A percentile compares a stretch with the other conserved stretches of the same genome.
phyloP scores from a whole-genome alignment of 768 basidiomycete species.

The Kwoniella botswanensis region DNA sequence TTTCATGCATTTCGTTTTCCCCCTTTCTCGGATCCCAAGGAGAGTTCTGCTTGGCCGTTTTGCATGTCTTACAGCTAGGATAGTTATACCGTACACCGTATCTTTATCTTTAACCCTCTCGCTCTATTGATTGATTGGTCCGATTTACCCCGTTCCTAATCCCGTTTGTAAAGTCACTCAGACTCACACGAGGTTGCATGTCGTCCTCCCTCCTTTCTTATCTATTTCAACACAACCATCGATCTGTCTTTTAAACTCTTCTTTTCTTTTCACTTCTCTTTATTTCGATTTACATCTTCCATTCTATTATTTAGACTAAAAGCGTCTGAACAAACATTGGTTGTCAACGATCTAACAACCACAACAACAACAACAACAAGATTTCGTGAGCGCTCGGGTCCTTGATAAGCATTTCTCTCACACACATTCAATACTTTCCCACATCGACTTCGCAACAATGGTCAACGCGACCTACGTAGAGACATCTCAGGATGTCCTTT shows the following conservation, averaged over 20 bases:
- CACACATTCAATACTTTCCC: not conserved
- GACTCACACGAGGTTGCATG: not conserved
- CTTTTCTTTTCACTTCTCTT: constrained; percentile 1
- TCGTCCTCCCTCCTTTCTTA: constrained; percentile 3
- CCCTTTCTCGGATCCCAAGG: not conserved
- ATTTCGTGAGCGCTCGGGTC: not conserved
- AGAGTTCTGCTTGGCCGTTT: not conserved
- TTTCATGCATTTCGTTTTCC: not conserved
- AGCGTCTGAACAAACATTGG: not conserved
- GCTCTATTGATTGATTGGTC: not conserved
- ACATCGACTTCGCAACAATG: constrained; percentile 30
- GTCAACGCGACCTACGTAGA: constrained; percentile 54
- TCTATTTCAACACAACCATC: constrained; percentile 2
- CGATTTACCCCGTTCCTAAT: constrained; percentile 7
- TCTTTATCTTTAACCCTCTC: too few species aligned
- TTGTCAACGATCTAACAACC: not conserved
- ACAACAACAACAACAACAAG: not conserved
- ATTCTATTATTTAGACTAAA: not conserved
- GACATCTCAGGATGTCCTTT: constrained; percentile 46
- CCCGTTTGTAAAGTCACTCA: not conserved
- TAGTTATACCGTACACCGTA: not conserved
- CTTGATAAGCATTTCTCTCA: not conserved
- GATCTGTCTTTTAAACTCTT: not conserved
- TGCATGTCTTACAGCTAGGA: not conserved
- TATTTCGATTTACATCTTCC: not conserved